These are phyloP conservation scores for Biscogniauxia sp. DNA, from an alignment of 2,329 filamentous ascomycete species.

Conservation along the genomic window DNA sequence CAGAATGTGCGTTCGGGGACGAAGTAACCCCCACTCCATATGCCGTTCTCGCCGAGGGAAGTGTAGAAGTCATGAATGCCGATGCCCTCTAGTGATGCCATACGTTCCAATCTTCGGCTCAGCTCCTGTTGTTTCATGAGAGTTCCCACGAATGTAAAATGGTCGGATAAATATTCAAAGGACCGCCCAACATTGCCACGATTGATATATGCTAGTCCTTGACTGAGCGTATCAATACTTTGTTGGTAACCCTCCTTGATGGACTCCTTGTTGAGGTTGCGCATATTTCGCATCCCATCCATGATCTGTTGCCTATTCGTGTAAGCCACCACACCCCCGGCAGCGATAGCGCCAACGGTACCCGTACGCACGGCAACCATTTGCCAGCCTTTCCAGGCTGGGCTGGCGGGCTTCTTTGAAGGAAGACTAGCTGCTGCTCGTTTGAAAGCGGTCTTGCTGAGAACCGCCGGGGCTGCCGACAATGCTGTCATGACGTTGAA, in stretches of 20 bases:
- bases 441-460: slow-evolving; percentile 39
- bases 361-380: slow-evolving; percentile 75
- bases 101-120: slow-evolving; percentile 60
- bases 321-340: slow-evolving; percentile 79
- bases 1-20: slow-evolving; percentile 76
- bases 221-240: slow-evolving; percentile 47
- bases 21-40: slow-evolving; percentile 58
- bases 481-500: slow-evolving; percentile 58
- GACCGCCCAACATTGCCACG: slow-evolving; percentile 62
- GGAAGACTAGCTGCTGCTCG: slow-evolving; percentile 21
- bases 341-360: slow-evolving; percentile 76
- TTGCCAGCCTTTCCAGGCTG: slow-evolving; percentile 55
- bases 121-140: slow-evolving; percentile 73
- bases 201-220: slow-evolving; percentile 57
- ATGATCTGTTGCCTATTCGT: slow-evolving; percentile 69
- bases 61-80: slow-evolving; percentile 76
- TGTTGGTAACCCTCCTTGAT: slow-evolving; percentile 49
- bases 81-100: slow-evolving; percentile 60
- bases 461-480: slow-evolving; percentile 46
- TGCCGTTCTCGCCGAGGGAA: slow-evolving; percentile 69
- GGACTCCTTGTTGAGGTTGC: slow-evolving; percentile 46
- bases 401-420: slow-evolving; percentile 24
- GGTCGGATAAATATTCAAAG: slow-evolving; percentile 74
- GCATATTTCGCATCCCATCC: slow-evolving; percentile 44
- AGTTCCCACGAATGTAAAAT: slow-evolving; percentile 82